These are phyloP conservation scores for Sporothrix protearum DNA, from an alignment of 2,329 filamentous ascomycete species.

Conservation along the genomic window DNA sequence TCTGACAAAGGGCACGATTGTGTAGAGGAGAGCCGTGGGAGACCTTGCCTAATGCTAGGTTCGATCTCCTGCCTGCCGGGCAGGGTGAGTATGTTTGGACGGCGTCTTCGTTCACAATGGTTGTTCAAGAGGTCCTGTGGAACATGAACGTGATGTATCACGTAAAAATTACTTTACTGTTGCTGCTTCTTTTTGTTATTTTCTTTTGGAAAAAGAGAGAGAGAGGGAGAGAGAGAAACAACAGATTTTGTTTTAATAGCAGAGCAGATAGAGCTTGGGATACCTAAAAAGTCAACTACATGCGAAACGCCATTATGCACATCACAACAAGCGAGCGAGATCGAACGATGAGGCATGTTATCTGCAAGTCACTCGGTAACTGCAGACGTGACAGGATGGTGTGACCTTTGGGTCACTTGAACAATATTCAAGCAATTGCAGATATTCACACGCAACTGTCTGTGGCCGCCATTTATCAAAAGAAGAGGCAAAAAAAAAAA, in stretches of 20 bases:
- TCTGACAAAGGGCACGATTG: background rate
- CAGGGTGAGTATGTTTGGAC: background rate
- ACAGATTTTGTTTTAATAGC: no score
- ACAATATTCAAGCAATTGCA: no score
- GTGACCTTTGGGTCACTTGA: background rate
- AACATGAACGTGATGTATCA: background rate
- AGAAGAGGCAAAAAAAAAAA: no score
- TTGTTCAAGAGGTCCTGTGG: background rate
- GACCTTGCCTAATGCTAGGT: background rate
- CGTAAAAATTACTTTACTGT: no score
- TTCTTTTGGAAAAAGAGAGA: background rate
- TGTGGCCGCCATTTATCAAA: background rate
- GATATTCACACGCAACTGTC: background rate
- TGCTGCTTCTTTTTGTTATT: background rate
- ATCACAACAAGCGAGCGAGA: background rate
- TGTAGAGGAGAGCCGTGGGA: background rate
- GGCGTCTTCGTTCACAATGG: background rate
- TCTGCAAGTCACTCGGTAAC: background rate
- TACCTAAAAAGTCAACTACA: background rate
- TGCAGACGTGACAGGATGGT: background rate
- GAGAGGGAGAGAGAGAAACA: background rate
- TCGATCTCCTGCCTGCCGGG: background rate
- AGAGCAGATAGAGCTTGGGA: no score
- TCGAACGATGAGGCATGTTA: background rate
- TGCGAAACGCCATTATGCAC: background rate